Evolutionary conservation across 2,329 filamentous ascomycete species (phyloP).

Genomic region (Dothistroma pini): DNA sequence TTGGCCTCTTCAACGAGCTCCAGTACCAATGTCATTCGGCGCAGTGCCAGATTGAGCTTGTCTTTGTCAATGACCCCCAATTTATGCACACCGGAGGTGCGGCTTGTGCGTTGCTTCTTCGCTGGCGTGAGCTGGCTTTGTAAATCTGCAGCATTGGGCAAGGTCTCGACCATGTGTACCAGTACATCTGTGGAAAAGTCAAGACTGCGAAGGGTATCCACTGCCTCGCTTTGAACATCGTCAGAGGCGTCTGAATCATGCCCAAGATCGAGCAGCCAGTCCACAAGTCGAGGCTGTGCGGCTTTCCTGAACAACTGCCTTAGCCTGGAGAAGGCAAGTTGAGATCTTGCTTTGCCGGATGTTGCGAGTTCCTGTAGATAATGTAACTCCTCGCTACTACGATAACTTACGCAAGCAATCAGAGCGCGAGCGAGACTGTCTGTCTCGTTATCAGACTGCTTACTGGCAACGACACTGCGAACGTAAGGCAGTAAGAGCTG

Average conservation of each 20-base stretch:
- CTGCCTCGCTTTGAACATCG: slow-evolving; percentile 54
- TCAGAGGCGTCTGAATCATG: slow-evolving; percentile 32
- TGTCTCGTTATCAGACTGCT: slow-evolving; percentile 48
- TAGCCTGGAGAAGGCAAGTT: slow-evolving; percentile 64
- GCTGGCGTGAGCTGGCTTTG: slow-evolving; percentile 67
- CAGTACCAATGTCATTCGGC: slow-evolving; percentile 78
- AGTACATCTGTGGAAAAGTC: slow-evolving; percentile 71
- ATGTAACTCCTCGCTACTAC: slow-evolving; percentile 56
- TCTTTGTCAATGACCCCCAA: slow-evolving; percentile 60
- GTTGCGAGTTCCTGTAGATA: slow-evolving; percentile 51
- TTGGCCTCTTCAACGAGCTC: slow-evolving; percentile 81
- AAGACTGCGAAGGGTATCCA: slow-evolving; percentile 69
- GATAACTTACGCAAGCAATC: slow-evolving; percentile 52
- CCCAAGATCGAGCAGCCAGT: slow-evolving; percentile 59
- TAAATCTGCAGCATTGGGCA: slow-evolving; percentile 66
- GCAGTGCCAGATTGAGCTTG: slow-evolving; percentile 64
- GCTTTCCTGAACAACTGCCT: slow-evolving; percentile 70
- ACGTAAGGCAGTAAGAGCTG: slow-evolving; percentile 74
- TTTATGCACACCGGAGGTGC: slow-evolving; percentile 57
- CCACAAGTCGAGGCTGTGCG: slow-evolving; percentile 56
- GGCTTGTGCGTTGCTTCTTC: slow-evolving; percentile 74
- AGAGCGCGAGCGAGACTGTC: slow-evolving; percentile 53
- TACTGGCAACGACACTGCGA: slow-evolving; percentile 62
- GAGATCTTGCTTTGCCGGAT: slow-evolving; percentile 51
- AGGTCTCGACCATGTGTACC: slow-evolving; percentile 65